Percentiles rank a stretch among this genome's conserved stretches.
These are phyloP conservation scores for Murraya koenigii DNA, from an alignment of 345 rosid species.

Conservation along the genomic window DNA sequence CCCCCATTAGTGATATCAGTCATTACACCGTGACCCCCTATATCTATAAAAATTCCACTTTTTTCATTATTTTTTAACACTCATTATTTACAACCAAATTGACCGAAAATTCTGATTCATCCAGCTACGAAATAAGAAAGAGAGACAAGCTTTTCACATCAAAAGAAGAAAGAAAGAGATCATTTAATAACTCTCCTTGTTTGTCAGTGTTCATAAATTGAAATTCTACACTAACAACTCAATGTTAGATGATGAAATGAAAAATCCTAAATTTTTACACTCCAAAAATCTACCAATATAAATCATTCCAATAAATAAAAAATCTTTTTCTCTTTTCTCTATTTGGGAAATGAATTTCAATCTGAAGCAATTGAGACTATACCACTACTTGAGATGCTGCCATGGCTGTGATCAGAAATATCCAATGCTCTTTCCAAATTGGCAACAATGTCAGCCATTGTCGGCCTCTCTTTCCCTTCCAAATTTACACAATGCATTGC, in stretches of 20 bases:
- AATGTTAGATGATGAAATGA: conserved; percentile 21
- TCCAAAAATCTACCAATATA: conserved; percentile 13
- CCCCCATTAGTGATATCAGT: no score
- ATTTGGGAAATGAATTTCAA: conserved; percentile 21
- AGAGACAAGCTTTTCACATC: not conserved
- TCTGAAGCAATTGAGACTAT: conserved; percentile 51
- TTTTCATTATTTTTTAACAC: no score
- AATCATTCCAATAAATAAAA: conserved; percentile 7
- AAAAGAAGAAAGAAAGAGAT: conserved; percentile 1
- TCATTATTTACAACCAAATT: no score
- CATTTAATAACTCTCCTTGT: conserved; percentile 25
- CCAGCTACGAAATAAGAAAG: no score
- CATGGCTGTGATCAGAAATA: conserved; percentile 67
- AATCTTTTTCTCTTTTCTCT: not conserved
- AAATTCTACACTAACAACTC: conserved; percentile 28
- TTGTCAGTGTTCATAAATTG: conserved; percentile 21
- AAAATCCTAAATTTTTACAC: conserved; percentile 30
- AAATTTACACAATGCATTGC: conserved; percentile 76
- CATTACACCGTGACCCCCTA: no score
- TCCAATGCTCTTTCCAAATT: conserved; percentile 72
- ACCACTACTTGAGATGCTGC: conserved; percentile 64
- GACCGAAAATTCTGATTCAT: no score
- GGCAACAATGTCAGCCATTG: conserved; percentile 55
- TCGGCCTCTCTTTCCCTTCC: conserved; percentile 73
- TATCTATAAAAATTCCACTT: no score